Conservation (phyloP, 1,284 basidiomycete genomes). For the Neolentinus lepideus region DNA sequence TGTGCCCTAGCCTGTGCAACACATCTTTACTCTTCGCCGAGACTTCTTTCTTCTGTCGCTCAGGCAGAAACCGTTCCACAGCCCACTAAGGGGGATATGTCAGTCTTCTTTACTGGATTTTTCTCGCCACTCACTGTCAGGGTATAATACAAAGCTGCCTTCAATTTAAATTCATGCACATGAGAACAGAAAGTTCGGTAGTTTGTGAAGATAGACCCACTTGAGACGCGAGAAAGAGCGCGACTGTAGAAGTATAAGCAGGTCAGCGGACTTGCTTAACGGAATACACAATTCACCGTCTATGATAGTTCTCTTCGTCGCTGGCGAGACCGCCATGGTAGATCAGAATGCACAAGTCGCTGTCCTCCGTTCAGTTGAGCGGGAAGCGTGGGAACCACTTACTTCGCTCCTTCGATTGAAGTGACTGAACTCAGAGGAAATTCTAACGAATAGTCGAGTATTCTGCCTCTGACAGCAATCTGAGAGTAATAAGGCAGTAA, state of each 20-base stretch:
- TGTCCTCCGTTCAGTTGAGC: too few species aligned
- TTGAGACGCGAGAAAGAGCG: constrained; percentile 56
- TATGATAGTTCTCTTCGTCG: constrained; percentile 36
- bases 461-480: too few species aligned
- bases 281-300: constrained; percentile 29
- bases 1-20: constrained; percentile 67
- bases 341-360: too few species aligned
- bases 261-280: not conserved
- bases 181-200: constrained; percentile 12
- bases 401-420: too few species aligned
- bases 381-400: too few species aligned
- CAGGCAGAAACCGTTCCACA: constrained; percentile 15
- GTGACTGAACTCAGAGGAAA: too few species aligned
- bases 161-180: constrained; percentile 10
- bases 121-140: constrained; percentile 13
- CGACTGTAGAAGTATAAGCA: constrained; percentile 30
- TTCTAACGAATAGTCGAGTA: too few species aligned
- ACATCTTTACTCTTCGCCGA: constrained; percentile 68
- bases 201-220: constrained; percentile 27
- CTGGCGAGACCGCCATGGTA: constrained; percentile 26
- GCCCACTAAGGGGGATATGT: not conserved
- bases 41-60: constrained; percentile 37
- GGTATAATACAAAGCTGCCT: constrained; percentile 47
- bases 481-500: too few species aligned
- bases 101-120: not conserved